Percentiles rank a stretch among this genome's conserved stretches.
These are phyloP conservation scores for Boletales sp. DNA, from an alignment of 768 basidiomycete species.

Conservation along the genomic window DNA sequence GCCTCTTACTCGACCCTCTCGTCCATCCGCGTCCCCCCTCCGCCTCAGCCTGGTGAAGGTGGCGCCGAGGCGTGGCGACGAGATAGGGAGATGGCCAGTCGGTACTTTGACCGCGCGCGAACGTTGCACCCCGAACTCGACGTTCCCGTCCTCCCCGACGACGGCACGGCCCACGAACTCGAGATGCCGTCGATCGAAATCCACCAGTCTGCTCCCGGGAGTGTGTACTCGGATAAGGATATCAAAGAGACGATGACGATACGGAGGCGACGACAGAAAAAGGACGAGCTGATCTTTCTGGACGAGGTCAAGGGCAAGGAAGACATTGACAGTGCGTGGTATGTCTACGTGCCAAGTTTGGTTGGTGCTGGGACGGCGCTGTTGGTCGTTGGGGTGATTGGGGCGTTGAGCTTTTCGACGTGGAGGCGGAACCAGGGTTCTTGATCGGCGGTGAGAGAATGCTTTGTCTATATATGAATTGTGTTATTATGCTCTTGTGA, in stretches of 20 bases:
- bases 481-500: not conserved
- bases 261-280: slow-evolving; percentile 49
- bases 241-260: slow-evolving; percentile 30
- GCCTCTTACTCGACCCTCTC: slow-evolving; percentile 76
- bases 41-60: slow-evolving; percentile 47
- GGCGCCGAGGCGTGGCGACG: slow-evolving; percentile 71
- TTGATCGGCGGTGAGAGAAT: slow-evolving; percentile 20
- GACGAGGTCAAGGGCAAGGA: slow-evolving; percentile 44
- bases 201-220: slow-evolving; percentile 24
- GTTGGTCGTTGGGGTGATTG: slow-evolving; percentile 73
- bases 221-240: slow-evolving; percentile 26
- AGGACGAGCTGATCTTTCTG: slow-evolving; percentile 51
- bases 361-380: slow-evolving; percentile 84
- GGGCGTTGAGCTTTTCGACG: slow-evolving; percentile 69
- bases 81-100: slow-evolving; percentile 67
- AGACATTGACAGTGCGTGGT: slow-evolving; percentile 73
- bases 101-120: slow-evolving; percentile 71
- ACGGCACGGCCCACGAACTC: slow-evolving; percentile 40
- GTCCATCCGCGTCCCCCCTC: slow-evolving; percentile 65
- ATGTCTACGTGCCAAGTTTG: slow-evolving; percentile 71
- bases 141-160: slow-evolving; percentile 61
- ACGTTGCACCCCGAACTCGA: slow-evolving; percentile 59
- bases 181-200: slow-evolving; percentile 71
- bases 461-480: too few relatives aligned
- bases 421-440: slow-evolving; percentile 67